These are phyloP conservation scores for Leishmania turanica DNA, from an alignment of 208 protist species.

Conservation along the genomic window DNA sequence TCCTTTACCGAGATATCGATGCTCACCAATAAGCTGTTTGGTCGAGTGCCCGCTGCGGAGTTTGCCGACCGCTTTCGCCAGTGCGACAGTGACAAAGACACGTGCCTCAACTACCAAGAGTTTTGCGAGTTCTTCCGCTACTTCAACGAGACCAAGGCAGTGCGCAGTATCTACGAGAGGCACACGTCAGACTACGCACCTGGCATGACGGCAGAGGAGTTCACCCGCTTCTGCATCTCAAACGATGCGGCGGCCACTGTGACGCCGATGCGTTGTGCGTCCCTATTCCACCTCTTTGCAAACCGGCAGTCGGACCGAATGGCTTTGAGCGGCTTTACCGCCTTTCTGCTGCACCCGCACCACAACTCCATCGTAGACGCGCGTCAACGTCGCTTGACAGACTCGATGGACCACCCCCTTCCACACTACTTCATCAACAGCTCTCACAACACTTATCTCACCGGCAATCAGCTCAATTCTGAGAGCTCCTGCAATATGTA, in stretches of 20 bases:
- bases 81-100: conserved; percentile 33
- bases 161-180: conserved; percentile 8
- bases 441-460: conserved; percentile 97
- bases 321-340: conserved; percentile 34
- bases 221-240: conserved; percentile 25
- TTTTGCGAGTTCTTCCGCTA: conserved; percentile 47
- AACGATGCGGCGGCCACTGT: conserved; percentile 21
- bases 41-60: conserved; percentile 30
- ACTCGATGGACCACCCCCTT: conserved; percentile 86
- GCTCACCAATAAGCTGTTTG: conserved; percentile 30
- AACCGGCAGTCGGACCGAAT: conserved; percentile 34
- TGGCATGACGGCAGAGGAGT: conserved; percentile 30
- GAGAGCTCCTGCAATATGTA: conserved; percentile 61
- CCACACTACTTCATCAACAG: conserved; percentile 90
- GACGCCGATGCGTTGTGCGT: conserved; percentile 32
- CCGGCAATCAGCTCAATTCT: conserved; percentile 92
- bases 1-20: conserved; percentile 31
- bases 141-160: conserved; percentile 33
- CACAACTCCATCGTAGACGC: conserved; percentile 23
- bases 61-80: conserved; percentile 28
- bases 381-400: conserved; percentile 22
- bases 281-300: conserved; percentile 36
- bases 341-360: conserved; percentile 32
- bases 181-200: neutral
- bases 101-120: conserved; percentile 39